These are phyloP conservation scores for Ceratopteris richardii DNA, from an alignment of 75 land plant species.

Conservation along the genomic window DNA sequence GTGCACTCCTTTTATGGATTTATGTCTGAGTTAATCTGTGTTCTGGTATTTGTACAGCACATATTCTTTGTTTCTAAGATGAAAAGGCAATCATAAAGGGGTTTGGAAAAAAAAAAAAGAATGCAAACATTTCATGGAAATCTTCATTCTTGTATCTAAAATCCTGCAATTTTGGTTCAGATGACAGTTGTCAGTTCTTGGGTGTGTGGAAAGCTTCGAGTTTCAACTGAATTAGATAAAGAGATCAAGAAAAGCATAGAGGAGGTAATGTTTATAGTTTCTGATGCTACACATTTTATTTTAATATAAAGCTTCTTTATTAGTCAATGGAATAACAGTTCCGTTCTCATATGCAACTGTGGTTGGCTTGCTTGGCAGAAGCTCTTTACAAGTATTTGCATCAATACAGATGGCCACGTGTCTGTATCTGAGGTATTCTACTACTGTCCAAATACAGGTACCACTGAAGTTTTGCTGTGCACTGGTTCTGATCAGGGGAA, in stretches of 20 bases:
- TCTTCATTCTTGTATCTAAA: no score
- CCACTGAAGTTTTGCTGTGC: no score
- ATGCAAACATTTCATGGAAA: no score
- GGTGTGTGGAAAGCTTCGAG: conserved; percentile 30
- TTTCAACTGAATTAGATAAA: conserved; percentile 15
- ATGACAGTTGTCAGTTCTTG: conserved; percentile 37
- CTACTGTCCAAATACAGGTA: not conserved
- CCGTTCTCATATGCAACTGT: no score
- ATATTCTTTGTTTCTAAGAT: no score
- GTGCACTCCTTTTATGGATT: no score
- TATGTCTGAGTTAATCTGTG: no score
- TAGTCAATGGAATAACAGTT: not conserved
- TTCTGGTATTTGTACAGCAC: no score
- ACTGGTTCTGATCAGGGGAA: no score
- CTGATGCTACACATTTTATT: not conserved
- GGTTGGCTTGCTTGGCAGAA: conserved; percentile 11
- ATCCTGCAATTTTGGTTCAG: no score
- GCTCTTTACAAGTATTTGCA: conserved; percentile 25
- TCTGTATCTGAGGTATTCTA: conserved; percentile 4
- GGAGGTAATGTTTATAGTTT: conserved; percentile 3
- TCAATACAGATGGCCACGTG: conserved; percentile 32
- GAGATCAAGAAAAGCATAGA: not conserved
- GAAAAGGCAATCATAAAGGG: no score
- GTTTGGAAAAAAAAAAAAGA: no score
- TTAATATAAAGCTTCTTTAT: not conserved